Percentiles rank a stretch among this genome's conserved stretches.
Conservation (phyloP, 2,329 filamentous ascomycete genomes). For the Pezicula radicicola region DNA sequence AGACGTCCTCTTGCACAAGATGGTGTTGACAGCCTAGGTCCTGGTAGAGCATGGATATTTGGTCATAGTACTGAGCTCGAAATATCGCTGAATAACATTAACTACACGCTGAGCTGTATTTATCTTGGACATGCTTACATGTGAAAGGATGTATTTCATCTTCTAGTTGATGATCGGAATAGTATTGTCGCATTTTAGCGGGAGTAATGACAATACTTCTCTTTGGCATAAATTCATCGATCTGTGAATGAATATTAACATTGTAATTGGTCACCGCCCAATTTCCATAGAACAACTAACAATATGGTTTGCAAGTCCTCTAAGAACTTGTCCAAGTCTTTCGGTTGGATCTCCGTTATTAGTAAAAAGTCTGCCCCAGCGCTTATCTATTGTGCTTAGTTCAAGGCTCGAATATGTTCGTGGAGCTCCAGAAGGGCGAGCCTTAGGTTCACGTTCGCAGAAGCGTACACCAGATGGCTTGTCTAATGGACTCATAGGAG, state of each 20-base stretch:
- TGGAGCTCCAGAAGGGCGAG: slow-evolving; percentile 11
- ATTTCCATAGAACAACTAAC: slow-evolving; percentile 41
- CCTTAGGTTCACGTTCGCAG: slow-evolving; percentile 15
- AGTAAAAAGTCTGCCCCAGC: slow-evolving; percentile 77
- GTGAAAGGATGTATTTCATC: slow-evolving; percentile 68
- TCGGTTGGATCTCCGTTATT: slow-evolving; percentile 62
- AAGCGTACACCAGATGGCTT: slow-evolving; percentile 25
- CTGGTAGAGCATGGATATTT: slow-evolving; percentile 57
- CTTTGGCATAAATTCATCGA: slow-evolving; percentile 66
- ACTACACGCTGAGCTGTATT: not conserved
- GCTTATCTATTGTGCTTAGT: slow-evolving; percentile 61
- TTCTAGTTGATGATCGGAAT: slow-evolving; percentile 61
- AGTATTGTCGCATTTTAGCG: slow-evolving; percentile 71
- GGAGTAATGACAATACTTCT: slow-evolving; percentile 72
- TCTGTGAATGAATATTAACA: slow-evolving; percentile 36
- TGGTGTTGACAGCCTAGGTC: slow-evolving; percentile 56
- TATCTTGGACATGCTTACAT: slow-evolving; percentile 42
- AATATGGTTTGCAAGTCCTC: slow-evolving; percentile 71
- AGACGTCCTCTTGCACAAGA: slow-evolving; percentile 53
- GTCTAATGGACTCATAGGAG: slow-evolving; percentile 30
- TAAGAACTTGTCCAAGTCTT: slow-evolving; percentile 67
- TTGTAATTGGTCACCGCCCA: not conserved
- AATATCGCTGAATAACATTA: slow-evolving; percentile 21
- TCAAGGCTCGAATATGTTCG: slow-evolving; percentile 35
- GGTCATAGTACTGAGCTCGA: slow-evolving; percentile 32